phyloP scores from a whole-genome alignment of 805 yeast genomes.

The Kuraishia borneana region DNA sequence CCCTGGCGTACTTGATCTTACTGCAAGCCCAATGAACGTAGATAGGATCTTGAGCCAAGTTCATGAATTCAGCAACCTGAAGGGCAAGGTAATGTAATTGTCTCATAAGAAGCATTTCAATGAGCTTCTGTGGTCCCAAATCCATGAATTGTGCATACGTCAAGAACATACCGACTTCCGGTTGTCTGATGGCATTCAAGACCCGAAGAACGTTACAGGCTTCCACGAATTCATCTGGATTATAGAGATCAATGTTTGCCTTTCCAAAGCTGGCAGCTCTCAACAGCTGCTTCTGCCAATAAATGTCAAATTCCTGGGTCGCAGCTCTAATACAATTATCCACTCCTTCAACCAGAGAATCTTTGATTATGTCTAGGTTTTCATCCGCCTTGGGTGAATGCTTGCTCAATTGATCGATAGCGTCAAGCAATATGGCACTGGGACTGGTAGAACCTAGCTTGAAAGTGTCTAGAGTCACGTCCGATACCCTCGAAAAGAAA shows the following conservation, averaged over 20 bases:
- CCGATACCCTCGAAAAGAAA: conserved; percentile 52
- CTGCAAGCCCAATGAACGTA: conserved; percentile 74
- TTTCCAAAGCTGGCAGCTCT: conserved; percentile 86
- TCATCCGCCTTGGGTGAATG: conserved; percentile 78
- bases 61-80: conserved; percentile 41
- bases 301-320: conserved; percentile 61
- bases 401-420: conserved; percentile 51
- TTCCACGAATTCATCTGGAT: conserved; percentile 51
- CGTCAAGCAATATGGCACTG: conserved; percentile 72
- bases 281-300: conserved; percentile 70
- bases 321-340: conserved; percentile 66
- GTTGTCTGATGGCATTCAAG: conserved; percentile 55
- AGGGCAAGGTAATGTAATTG: conserved; percentile 52
- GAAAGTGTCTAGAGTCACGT: conserved; percentile 48
- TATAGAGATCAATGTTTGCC: conserved; percentile 39
- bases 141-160: conserved; percentile 42
- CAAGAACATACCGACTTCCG: conserved; percentile 57
- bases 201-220: conserved; percentile 53
- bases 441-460: conserved; percentile 79
- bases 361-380: conserved; percentile 46
- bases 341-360: conserved; percentile 46
- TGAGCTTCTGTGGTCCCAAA: conserved; percentile 45
- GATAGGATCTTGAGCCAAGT: conserved; percentile 36
- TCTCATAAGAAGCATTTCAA: conserved; percentile 47
- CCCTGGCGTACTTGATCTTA: conserved; percentile 46